These are phyloP conservation scores for Amanita thiersii DNA, from an alignment of 768 basidiomycete genomes.

Conservation along the genomic window DNA sequence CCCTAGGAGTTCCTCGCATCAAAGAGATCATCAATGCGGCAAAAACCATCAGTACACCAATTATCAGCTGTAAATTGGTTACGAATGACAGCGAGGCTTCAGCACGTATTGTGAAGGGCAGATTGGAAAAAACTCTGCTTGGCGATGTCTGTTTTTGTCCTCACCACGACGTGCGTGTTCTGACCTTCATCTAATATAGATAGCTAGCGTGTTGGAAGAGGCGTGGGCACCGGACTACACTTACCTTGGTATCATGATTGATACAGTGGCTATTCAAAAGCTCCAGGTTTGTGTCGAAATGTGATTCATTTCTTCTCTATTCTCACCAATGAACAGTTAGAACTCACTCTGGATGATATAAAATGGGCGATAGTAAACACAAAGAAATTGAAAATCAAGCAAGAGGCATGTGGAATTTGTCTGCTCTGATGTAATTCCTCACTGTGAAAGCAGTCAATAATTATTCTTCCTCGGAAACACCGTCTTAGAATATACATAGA, in stretches of 20 bases:
- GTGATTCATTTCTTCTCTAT: not conserved
- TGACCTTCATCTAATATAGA: conserved; percentile 31
- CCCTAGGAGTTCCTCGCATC: conserved; percentile 98
- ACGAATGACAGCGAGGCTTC: conserved; percentile 83
- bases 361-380: conserved; percentile 84
- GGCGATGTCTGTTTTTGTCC: conserved; percentile 62
- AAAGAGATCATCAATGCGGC: conserved; percentile 99
- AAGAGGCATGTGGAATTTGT: conserved; percentile 42
- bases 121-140: conserved; percentile 89
- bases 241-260: conserved; percentile 89
- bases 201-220: conserved; percentile 90
- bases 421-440: conserved; percentile 2
- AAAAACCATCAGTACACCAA: conserved; percentile 95
- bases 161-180: not conserved
- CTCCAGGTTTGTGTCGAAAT: conserved; percentile 53
- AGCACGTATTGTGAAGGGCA: conserved; percentile 94
- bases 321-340: conserved; percentile 48
- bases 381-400: conserved; percentile 90
- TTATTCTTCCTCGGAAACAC: conserved; percentile 63
- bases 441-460: conserved; percentile 48
- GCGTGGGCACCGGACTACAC: conserved; percentile 92
- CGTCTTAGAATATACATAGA: conserved; percentile 78
- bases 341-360: conserved; percentile 87
- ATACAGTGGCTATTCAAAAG: conserved; percentile 79
- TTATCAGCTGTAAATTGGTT: conserved; percentile 94